Percentiles rank a stretch among this genome's conserved stretches.
Evolutionary conservation across 2,329 filamentous ascomycete genomes (phyloP).

Genomic region (Graphilbum fragrans): DNA sequence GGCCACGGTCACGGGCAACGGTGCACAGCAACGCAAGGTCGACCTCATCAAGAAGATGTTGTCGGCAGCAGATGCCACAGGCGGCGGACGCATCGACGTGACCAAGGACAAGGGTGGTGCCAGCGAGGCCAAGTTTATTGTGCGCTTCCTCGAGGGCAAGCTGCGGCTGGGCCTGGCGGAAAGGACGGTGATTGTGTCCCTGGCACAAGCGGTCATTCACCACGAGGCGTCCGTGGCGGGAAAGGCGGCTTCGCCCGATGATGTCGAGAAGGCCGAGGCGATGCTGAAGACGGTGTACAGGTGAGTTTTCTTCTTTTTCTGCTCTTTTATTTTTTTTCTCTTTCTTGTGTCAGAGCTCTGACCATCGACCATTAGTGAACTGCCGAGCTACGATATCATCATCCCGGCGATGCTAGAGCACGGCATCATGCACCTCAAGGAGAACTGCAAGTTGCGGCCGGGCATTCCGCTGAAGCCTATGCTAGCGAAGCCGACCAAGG

Average conservation of each 20-base stretch:
- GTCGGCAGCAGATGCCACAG: constrained; percentile 74
- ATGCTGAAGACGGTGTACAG: constrained; percentile 86
- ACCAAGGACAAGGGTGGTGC: constrained; percentile 84
- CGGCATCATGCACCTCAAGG: constrained; percentile 70
- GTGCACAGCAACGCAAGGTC: constrained; percentile 82
- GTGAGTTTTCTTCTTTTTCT: too few relatives aligned
- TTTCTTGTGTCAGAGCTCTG: constrained; percentile 15
- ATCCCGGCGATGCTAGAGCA: constrained; percentile 80
- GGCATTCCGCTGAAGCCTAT: constrained; percentile 95
- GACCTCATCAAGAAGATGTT: constrained; percentile 92
- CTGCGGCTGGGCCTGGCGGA: constrained; percentile 84
- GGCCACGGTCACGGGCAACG: constrained; percentile 75
- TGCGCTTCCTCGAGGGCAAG: constrained; percentile 91
- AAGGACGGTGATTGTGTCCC: constrained; percentile 76
- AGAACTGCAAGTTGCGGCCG: constrained; percentile 82
- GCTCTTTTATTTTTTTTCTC: neutral
- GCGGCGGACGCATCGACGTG: constrained; percentile 74
- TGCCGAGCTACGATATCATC: constrained; percentile 91
- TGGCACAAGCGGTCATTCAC: constrained; percentile 77
- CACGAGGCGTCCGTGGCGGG: constrained; percentile 67
- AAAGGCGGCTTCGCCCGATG: constrained; percentile 49
- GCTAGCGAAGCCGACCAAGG: constrained; percentile 96
- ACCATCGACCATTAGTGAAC: constrained; percentile 48
- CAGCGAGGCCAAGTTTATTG: constrained; percentile 88
- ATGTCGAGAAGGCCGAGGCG: constrained; percentile 72